A percentile compares a stretch with the other conserved stretches of the same genome.
Conservation (phyloP, 768 basidiomycete genomes). For the Mycena metata region DNA sequence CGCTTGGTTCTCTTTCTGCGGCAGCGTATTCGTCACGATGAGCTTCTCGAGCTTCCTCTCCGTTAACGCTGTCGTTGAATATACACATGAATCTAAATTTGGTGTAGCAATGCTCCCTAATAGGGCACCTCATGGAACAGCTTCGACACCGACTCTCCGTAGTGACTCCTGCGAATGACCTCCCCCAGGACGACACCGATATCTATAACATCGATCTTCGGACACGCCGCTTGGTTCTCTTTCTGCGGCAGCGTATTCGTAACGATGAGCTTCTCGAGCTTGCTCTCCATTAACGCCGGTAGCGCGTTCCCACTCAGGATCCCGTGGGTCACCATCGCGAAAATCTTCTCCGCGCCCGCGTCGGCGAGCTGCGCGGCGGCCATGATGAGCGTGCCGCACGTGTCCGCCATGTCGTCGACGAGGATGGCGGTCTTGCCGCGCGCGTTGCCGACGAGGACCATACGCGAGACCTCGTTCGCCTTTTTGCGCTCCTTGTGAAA, state of each 20-base stretch:
- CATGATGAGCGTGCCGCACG: slow-evolving; percentile 92
- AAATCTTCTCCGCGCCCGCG: slow-evolving; percentile 88
- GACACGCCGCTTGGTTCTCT: slow-evolving; percentile 76
- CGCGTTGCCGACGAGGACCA: slow-evolving; percentile 96
- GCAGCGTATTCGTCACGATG: slow-evolving; percentile 98
- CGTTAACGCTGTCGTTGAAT: no score
- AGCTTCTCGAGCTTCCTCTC: slow-evolving; percentile 89
- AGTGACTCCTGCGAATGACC: slow-evolving; percentile 94
- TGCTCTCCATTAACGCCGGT: slow-evolving; percentile 76
- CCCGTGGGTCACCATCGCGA: slow-evolving; percentile 96
- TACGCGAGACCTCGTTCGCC: slow-evolving; percentile 93
- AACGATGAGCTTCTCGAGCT: slow-evolving; percentile 94
- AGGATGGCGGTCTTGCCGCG: slow-evolving; percentile 93
- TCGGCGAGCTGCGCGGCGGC: slow-evolving; percentile 91
- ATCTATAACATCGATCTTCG: slow-evolving; percentile 93
- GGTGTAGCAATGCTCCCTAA: no score
- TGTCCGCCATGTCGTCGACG: slow-evolving; percentile 99
- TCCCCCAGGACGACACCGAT: slow-evolving; percentile 87
- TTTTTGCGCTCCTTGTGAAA: slow-evolving; percentile 99
- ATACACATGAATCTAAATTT: no score
- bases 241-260: slow-evolving; percentile 97
- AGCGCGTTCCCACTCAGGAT: slow-evolving; percentile 94
- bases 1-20: slow-evolving; percentile 83
- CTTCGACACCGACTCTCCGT: slow-evolving; percentile 92
- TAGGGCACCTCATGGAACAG: slow-evolving; percentile 90